Evolutionary conservation across 129 eudicot species (phyloP).

Genomic region (Erigeron canadensis): DNA sequence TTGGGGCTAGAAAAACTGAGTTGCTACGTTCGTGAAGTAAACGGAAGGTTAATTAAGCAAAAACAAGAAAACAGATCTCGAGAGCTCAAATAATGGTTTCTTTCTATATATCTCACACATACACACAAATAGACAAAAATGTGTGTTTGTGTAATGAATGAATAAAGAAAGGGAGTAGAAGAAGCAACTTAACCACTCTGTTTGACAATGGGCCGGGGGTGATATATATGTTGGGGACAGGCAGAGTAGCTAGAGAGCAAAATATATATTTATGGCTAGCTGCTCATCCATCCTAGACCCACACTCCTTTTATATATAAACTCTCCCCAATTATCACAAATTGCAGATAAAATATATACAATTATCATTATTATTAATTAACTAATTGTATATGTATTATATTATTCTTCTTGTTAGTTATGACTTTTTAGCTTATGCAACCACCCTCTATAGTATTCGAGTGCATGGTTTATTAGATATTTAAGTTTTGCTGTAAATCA

Average conservation of each 20-base stretch:
- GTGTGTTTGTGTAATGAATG: not conserved
- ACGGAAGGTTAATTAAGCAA: slow-evolving; percentile 33
- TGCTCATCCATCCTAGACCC: too few species aligned
- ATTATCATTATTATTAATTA: not conserved
- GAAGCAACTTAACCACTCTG: slow-evolving; percentile 38
- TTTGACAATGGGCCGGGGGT: not conserved
- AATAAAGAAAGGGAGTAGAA: slow-evolving; percentile 28
- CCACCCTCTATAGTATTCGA: too few species aligned
- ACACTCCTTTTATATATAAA: slow-evolving; percentile 21
- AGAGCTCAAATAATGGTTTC: slow-evolving; percentile 22
- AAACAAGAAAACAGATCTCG: slow-evolving; percentile 49
- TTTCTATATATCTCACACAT: slow-evolving; percentile 4
- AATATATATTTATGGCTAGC: too few species aligned
- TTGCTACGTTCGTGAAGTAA: slow-evolving; percentile 37
- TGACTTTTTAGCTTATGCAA: slow-evolving; percentile 23
- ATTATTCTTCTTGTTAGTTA: slow-evolving; percentile 11
- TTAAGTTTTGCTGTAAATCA: too few species aligned
- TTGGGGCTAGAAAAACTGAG: slow-evolving; percentile 8
- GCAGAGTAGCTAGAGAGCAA: too few species aligned
- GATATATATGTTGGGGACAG: slow-evolving; percentile 19
- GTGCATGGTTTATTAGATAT: not conserved
- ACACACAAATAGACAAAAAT: not conserved
- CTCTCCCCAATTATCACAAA: too few species aligned
- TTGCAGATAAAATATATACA: too few species aligned
- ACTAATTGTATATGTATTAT: not conserved